These are phyloP conservation scores for Daldinia sp. DNA, from an alignment of 2,329 filamentous ascomycete species.

Conservation along the genomic window DNA sequence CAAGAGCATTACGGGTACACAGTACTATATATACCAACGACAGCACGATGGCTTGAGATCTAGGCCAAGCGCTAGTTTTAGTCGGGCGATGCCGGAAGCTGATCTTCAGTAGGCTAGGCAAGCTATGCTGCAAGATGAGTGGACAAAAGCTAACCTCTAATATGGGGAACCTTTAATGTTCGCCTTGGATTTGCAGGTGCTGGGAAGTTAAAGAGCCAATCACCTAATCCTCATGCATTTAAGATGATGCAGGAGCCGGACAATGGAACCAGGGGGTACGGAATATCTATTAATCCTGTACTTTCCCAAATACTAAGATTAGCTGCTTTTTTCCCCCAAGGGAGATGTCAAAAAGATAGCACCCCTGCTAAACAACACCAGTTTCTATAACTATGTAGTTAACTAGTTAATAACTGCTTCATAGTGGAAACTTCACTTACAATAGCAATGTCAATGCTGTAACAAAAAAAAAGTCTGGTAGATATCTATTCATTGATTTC, in stretches of 20 bases:
- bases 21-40: background rate
- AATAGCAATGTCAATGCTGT: no score
- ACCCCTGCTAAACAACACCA: no score
- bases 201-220: slow-evolving; percentile 28
- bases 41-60: slow-evolving; percentile 18
- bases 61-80: slow-evolving; percentile 23
- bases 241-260: slow-evolving; percentile 10
- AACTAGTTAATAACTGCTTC: no score
- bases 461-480: no score
- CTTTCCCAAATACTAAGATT: slow-evolving; percentile 19
- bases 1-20: background rate
- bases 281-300: slow-evolving; percentile 33
- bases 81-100: slow-evolving; percentile 43
- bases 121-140: slow-evolving; percentile 21
- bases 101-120: slow-evolving; percentile 31
- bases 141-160: slow-evolving; percentile 10
- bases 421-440: no score
- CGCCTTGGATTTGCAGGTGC: slow-evolving; percentile 29
- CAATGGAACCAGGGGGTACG: background rate
- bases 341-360: no score
- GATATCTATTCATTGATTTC: no score
- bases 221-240: slow-evolving; percentile 3
- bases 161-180: slow-evolving; percentile 16
- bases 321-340: no score
- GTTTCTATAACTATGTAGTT: no score